Conservation (phyloP, 2,329 filamentous ascomycete species). For the Metarhizium album region DNA sequence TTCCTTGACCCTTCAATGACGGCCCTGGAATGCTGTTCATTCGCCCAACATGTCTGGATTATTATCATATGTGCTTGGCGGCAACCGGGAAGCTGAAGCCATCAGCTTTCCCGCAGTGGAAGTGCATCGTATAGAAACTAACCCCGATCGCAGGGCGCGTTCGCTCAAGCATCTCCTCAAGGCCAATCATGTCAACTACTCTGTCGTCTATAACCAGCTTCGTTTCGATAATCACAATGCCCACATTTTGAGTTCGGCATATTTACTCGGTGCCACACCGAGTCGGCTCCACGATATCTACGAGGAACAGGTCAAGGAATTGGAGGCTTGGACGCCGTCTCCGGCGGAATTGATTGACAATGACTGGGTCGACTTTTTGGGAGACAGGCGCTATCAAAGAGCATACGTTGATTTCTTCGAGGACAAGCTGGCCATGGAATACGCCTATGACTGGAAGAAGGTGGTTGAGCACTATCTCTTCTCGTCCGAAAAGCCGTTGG, state of each 20-base stretch:
- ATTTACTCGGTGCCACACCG: slow-evolving; percentile 66
- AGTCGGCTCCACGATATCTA: slow-evolving; percentile 72
- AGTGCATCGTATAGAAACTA: slow-evolving; percentile 69
- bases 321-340: slow-evolving; percentile 75
- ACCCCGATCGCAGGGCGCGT: slow-evolving; percentile 65
- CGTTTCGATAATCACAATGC: slow-evolving; percentile 74
- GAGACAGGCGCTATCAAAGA: slow-evolving; percentile 70
- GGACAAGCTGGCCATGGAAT: slow-evolving; percentile 64
- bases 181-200: slow-evolving; percentile 84
- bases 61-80: slow-evolving; percentile 22
- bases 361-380: slow-evolving; percentile 82
- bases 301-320: slow-evolving; percentile 57
- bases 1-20: not conserved
- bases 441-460: slow-evolving; percentile 74
- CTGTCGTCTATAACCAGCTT: slow-evolving; percentile 66
- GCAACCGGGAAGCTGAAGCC: slow-evolving; percentile 18
- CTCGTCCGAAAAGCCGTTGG: slow-evolving; percentile 60
- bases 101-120: slow-evolving; percentile 57
- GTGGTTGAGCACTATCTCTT: slow-evolving; percentile 71
- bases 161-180: slow-evolving; percentile 84
- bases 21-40: not conserved
- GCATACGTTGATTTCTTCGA: slow-evolving; percentile 95
- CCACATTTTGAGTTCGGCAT: slow-evolving; percentile 76
- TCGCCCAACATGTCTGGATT: slow-evolving; percentile 21
- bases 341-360: slow-evolving; percentile 71